phyloP scores from a whole-genome alignment of 2,329 filamentous ascomycete species.

The Neofusicoccum parvum region DNA sequence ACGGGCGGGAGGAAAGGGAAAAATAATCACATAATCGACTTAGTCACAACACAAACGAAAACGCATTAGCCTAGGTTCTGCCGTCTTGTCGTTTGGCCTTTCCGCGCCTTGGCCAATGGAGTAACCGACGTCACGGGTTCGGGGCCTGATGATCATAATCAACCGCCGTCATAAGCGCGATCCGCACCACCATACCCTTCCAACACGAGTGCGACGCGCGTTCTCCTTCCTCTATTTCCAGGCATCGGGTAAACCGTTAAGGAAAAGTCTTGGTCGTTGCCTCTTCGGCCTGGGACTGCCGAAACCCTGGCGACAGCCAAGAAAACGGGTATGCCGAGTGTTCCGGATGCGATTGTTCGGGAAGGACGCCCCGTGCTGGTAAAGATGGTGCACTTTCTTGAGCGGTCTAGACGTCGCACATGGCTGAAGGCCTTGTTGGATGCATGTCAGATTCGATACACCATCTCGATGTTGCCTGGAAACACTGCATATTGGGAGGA shows the following conservation, averaged over 20 bases:
- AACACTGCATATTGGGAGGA: too few species aligned
- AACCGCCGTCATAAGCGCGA: neutral
- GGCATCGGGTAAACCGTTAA: neutral
- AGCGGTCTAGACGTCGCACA: neutral
- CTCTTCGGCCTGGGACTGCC: neutral
- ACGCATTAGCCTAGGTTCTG: neutral
- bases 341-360: neutral
- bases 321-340: neutral
- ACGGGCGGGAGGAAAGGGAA: neutral
- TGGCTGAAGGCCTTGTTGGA: too few species aligned
- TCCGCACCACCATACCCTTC: too few species aligned
- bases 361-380: too few species aligned
- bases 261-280: neutral
- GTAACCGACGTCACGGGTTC: neutral
- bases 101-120: neutral
- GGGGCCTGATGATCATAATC: neutral
- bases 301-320: neutral
- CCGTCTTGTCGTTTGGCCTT: neutral
- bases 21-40: slow-evolving; percentile 3
- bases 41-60: neutral
- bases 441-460: too few species aligned
- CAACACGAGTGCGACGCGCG: neutral
- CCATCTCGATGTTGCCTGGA: too few species aligned
- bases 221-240: neutral
- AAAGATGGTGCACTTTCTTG: neutral